Evolutionary conservation across 495 filamentous ascomycete genomes (phyloP).

Genomic region (Daldinia bambusicola): DNA sequence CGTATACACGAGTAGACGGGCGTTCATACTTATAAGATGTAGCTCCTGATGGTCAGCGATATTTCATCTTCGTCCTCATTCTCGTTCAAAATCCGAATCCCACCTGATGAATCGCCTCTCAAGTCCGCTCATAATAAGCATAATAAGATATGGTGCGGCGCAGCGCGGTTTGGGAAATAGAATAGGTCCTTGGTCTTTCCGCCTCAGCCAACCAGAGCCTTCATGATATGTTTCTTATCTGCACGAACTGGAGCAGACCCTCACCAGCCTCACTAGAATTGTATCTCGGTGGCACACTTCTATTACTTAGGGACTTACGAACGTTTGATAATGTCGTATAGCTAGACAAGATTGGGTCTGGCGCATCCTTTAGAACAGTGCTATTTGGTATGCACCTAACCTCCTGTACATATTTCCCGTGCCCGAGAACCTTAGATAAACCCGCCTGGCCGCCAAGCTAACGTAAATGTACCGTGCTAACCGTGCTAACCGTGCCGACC

Average conservation of each 20-base stretch:
- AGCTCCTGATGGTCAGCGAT: neutral
- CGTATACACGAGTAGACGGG: too few relatives aligned
- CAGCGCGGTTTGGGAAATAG: neutral
- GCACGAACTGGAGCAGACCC: neutral
- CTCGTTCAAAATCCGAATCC: neutral
- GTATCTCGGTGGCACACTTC: neutral
- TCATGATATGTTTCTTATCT: slow-evolving; percentile 1
- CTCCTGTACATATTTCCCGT: neutral
- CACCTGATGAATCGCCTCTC: neutral
- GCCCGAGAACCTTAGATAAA: slow-evolving; percentile 6
- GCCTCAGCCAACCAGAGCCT: slow-evolving; percentile 2
- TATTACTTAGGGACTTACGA: neutral
- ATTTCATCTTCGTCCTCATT: neutral
- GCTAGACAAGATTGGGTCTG: neutral
- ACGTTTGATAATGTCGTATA: neutral
- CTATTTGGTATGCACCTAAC: too few relatives aligned
- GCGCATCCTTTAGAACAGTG: neutral
- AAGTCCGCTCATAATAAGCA: neutral
- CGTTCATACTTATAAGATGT: neutral
- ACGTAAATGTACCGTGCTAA: neutral
- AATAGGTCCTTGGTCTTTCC: neutral
- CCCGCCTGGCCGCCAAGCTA: neutral
- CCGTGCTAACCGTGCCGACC: too few relatives aligned
- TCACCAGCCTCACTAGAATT: neutral
- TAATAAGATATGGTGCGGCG: slow-evolving; percentile 8